These are phyloP conservation scores for Linnemannia hyalina DNA, from an alignment of 192 early-diverging fungal species.

Conservation along the genomic window DNA sequence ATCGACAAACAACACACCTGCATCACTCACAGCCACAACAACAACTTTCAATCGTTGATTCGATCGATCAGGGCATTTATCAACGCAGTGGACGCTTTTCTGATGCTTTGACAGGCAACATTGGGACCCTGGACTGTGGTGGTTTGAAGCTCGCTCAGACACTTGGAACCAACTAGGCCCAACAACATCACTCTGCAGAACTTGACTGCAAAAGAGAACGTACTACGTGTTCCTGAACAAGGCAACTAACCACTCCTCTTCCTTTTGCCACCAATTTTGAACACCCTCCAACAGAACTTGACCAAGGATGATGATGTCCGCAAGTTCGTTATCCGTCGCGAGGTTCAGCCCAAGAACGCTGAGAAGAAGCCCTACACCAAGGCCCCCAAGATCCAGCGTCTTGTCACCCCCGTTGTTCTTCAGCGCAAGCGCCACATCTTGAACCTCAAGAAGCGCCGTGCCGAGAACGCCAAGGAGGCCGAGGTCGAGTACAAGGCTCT, in stretches of 20 bases:
- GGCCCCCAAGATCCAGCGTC: conserved; percentile 97
- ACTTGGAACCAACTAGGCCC: too few relatives aligned
- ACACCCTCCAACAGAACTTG: conserved; percentile 82
- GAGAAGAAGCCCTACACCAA: conserved; percentile 97
- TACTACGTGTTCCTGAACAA: too few relatives aligned
- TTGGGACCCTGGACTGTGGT: not conserved
- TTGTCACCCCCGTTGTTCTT: conserved; percentile 96
- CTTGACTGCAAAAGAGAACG: too few relatives aligned
- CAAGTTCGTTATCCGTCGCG: conserved; percentile 99
- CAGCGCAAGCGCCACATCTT: conserved; percentile 94
- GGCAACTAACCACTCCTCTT: too few relatives aligned
- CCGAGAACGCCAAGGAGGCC: conserved; percentile 84
- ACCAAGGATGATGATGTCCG: conserved; percentile 99
- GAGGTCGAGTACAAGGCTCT: conserved; percentile 84
- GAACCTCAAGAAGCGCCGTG: conserved; percentile 90
- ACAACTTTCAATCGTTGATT: not conserved
- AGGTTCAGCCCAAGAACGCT: conserved; percentile 89
- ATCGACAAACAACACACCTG: not conserved
- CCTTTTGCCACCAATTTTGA: conserved; percentile 40
- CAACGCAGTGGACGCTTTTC: not conserved
- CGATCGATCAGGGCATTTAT: not conserved
- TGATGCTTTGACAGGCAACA: not conserved
- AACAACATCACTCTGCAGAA: not conserved
- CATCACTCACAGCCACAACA: not conserved
- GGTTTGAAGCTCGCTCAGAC: too few relatives aligned